Evolutionary conservation across 2,329 filamentous ascomycete genomes (phyloP).

Genomic region (Eurotiales sp.): DNA sequence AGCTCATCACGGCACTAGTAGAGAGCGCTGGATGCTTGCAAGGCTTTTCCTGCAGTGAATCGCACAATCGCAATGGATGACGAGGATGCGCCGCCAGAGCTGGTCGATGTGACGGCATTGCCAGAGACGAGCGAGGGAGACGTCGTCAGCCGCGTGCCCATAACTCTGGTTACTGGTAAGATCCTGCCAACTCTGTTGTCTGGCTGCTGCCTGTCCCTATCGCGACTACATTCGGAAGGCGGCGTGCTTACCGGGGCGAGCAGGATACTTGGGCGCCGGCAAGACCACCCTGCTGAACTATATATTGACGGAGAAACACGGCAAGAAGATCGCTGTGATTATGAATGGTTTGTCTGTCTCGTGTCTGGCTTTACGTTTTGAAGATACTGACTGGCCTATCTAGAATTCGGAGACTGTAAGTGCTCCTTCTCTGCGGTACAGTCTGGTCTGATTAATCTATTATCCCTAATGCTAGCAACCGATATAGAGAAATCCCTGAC

Average conservation of each 20-base stretch:
- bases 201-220: neutral
- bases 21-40: too few relatives aligned
- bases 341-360: conserved; percentile 66
- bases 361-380: neutral
- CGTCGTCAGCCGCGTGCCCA: conserved; percentile 41
- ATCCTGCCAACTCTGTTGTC: neutral
- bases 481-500: conserved; percentile 97
- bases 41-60: too few relatives aligned
- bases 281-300: conserved; percentile 96
- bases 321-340: conserved; percentile 97
- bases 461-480: conserved; percentile 55
- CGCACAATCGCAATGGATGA: conserved; percentile 32
- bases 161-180: conserved; percentile 50
- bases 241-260: too few relatives aligned
- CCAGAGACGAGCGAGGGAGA: conserved; percentile 26
- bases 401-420: conserved; percentile 79
- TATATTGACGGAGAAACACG: conserved; percentile 89
- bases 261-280: conserved; percentile 89
- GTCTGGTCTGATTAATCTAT: neutral
- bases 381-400: conserved; percentile 15
- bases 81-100: conserved; percentile 42
- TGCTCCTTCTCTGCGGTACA: too few relatives aligned
- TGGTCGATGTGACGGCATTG: conserved; percentile 37
- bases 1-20: too few relatives aligned
- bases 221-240: neutral